Conservation (phyloP, 768 basidiomycete species). For the Chalciporus sphaerocephalus region DNA sequence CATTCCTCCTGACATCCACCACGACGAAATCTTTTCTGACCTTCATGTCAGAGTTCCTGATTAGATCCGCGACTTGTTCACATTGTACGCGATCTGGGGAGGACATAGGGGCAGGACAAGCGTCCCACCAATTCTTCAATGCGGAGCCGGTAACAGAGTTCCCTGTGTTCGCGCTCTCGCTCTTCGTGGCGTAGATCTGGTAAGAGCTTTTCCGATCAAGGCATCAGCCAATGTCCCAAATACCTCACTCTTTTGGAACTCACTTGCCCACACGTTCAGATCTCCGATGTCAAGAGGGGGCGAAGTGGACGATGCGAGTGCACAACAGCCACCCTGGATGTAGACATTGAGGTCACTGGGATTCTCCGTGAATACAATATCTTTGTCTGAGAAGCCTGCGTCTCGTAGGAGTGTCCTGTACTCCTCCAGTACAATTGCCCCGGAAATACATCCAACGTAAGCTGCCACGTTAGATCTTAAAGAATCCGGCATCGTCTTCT, state of each 20-base stretch:
- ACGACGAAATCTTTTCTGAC: slow-evolving; percentile 37
- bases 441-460: slow-evolving; percentile 45
- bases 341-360: slow-evolving; percentile 41
- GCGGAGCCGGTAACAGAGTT: slow-evolving; percentile 8
- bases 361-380: slow-evolving; percentile 38
- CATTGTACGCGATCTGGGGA: slow-evolving; percentile 28
- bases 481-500: slow-evolving; percentile 38
- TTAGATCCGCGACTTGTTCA: slow-evolving; percentile 36
- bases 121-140: slow-evolving; percentile 51
- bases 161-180: neutral
- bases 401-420: slow-evolving; percentile 36
- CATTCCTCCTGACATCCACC: slow-evolving; percentile 48
- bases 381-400: slow-evolving; percentile 48
- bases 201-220: slow-evolving; percentile 37
- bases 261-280: slow-evolving; percentile 44
- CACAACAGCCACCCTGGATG: slow-evolving; percentile 16
- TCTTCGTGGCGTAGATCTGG: slow-evolving; percentile 44
- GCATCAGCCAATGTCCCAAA: neutral
- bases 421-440: slow-evolving; percentile 39
- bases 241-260: slow-evolving; percentile 8
- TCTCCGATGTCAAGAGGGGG: slow-evolving; percentile 25
- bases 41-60: slow-evolving; percentile 11
- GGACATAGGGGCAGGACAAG: slow-evolving; percentile 40
- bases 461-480: slow-evolving; percentile 39
- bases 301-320: neutral